Evolutionary conservation across 2,329 filamentous ascomycete genomes (phyloP), one percentile per base, ranked within the genome.

Genomic region (Neopestalotiopsis rosae): DNA sequence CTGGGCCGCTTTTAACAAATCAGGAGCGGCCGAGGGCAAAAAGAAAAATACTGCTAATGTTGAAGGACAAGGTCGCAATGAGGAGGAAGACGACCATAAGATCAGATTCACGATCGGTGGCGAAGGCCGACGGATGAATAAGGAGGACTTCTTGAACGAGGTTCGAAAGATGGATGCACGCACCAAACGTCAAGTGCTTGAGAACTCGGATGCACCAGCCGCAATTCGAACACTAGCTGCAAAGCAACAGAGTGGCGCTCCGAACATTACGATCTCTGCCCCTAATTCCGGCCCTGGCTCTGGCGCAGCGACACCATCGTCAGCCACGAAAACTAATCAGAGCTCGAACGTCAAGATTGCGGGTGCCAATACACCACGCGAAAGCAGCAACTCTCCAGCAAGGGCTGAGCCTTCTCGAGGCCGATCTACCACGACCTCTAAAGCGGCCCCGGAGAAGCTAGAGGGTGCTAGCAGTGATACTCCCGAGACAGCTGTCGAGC

Each of bases 31-130:
- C 20, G 79, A 81, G 45, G 52, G 32, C 14, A 82, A 79, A 72
- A 87, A 84, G 80, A 83, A 78, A 66, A 77, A 78, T 12, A 80
- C 76, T 4, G 59, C 67, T 17, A 61, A 24, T 9, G 67, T 71
- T 5, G 78, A 80, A 5, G 80, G 83, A 13, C 76, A 82, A 3
- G 82, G 86, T n/a, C 86, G 87, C 1, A 85, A 88, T 2, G n/a
- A 64, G 28, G 65, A 42, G 56, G 65, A 61, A 45, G 92, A 95
- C 69, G 92, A 95, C 72, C 86, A 88, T 14, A 85, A 89, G 67
- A 90, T 95, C 67, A 88, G 93, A 14, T 95, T 95, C 79, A 94
- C 91, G 1, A 92, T 95, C 71, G 89, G 87, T 59, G 89, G 90
- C 42, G 88, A 90, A n/a, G 92, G 92, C 5, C 85, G 87, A 70